These are phyloP conservation scores for Hevea brasiliensis DNA, from an alignment of 345 rosid species.

Conservation along the genomic window DNA sequence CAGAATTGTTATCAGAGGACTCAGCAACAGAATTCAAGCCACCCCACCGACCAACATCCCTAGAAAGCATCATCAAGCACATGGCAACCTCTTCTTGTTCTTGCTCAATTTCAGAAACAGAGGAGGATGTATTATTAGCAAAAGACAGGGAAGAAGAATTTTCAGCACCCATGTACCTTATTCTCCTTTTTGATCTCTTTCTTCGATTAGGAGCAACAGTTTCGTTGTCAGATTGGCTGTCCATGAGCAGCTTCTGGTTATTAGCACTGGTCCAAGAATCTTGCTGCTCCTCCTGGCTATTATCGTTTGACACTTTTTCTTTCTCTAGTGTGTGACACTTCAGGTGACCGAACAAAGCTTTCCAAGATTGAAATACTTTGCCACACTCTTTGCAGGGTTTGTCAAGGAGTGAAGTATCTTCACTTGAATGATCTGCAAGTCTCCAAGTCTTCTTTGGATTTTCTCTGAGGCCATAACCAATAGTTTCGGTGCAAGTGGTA, in stretches of 20 bases:
- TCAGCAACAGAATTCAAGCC: conserved; percentile 38
- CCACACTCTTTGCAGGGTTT: conserved; percentile 53
- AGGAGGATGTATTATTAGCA: conserved; percentile 33
- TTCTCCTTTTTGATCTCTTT: conserved; percentile 47
- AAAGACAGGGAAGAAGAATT: conserved; percentile 45
- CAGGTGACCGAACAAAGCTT: conserved; percentile 36
- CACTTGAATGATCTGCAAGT: conserved; percentile 24
- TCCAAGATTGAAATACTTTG: conserved; percentile 43
- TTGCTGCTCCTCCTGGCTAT: conserved; percentile 34
- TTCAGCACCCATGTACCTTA: conserved; percentile 35
- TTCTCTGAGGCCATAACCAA: conserved; percentile 36
- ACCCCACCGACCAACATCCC: conserved; percentile 40
- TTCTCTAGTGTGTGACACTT: conserved; percentile 26
- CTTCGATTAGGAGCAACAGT: conserved; percentile 31
- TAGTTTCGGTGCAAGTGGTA: neutral
- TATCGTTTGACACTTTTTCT: conserved; percentile 14
- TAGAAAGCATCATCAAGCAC: conserved; percentile 68
- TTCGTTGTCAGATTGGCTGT: conserved; percentile 48
- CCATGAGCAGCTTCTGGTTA: conserved; percentile 32
- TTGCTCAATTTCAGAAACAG: conserved; percentile 49
- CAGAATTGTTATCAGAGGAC: conserved; percentile 45
- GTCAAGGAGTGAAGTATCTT: conserved; percentile 22
- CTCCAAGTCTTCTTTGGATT: conserved; percentile 57
- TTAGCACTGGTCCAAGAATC: conserved; percentile 38
- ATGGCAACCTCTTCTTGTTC: conserved; percentile 64